Conservation (phyloP, 108 stramenopile species). For the Nitzschia putrida region DNA sequence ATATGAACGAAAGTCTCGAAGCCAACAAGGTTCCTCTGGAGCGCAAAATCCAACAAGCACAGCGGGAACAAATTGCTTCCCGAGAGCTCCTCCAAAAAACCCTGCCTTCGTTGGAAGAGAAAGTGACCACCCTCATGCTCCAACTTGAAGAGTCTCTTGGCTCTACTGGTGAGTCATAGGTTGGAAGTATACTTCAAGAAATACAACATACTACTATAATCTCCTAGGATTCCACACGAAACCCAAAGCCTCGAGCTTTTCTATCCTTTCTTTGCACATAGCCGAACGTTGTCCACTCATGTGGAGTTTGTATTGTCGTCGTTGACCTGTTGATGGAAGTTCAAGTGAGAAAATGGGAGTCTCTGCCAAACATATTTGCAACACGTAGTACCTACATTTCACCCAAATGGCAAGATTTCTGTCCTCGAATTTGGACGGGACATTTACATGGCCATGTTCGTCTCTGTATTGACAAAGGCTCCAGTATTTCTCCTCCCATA, state of each 20-base stretch:
- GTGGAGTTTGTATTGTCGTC: conserved; percentile 37
- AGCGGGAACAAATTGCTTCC: conserved; percentile 49
- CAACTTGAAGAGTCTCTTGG: conserved; percentile 44
- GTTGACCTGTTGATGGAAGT: conserved; percentile 8
- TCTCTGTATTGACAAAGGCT: background rate
- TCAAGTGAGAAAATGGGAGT: background rate
- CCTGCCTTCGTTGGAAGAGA: conserved; percentile 70
- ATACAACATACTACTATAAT: too few species aligned
- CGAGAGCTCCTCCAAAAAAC: conserved; percentile 42
- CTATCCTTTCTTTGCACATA: conserved; percentile 46
- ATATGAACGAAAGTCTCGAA: conserved; percentile 80
- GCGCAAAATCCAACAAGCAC: conserved; percentile 57
- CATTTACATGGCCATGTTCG: conserved; percentile 11
- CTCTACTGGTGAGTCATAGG: too few species aligned
- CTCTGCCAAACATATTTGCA: background rate
- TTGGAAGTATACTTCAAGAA: too few species aligned
- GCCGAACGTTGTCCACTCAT: conserved; percentile 21
- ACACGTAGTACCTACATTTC: conserved; percentile 5
- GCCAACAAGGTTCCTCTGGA: conserved; percentile 62
- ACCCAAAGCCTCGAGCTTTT: conserved; percentile 27
- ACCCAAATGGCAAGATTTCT: conserved; percentile 28
- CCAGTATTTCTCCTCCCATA: conserved; percentile 11
- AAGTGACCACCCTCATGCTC: conserved; percentile 64
- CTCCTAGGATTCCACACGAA: conserved; percentile 31
- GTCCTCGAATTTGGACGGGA: conserved; percentile 7